phyloP scores from a whole-genome alignment of 2,329 filamentous ascomycete genomes.

The Hypoxylon sp. region DNA sequence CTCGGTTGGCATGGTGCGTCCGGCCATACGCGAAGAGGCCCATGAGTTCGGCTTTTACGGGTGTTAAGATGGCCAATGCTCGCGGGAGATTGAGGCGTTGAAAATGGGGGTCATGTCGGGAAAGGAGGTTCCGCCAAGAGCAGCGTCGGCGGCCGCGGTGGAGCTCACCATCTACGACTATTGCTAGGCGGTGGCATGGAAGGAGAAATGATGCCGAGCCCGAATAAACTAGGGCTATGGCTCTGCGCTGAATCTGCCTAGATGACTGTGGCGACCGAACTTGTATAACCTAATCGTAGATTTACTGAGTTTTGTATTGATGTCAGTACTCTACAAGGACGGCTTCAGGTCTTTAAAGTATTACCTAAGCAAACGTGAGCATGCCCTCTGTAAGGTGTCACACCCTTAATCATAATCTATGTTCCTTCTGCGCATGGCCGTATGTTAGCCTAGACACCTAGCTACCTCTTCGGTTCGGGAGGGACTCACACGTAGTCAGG shows the following conservation, averaged over 20 bases:
- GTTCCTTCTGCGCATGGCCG: not conserved
- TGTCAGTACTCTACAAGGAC: not conserved
- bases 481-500: slow-evolving; percentile 7
- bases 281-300: not conserved
- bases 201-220: not conserved
- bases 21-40: not conserved
- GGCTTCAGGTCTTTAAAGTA: not conserved
- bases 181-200: not conserved
- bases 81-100: slow-evolving; percentile 3
- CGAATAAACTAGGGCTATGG: not conserved
- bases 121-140: not conserved
- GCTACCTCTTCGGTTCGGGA: not conserved
- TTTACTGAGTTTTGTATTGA: not conserved
- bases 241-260: not conserved
- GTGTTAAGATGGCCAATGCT: not conserved
- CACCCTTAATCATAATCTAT: slow-evolving; percentile 5
- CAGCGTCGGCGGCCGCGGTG: not conserved
- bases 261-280: not conserved
- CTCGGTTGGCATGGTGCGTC: too few species aligned
- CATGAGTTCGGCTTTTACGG: slow-evolving; percentile 2
- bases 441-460: not conserved
- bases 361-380: not conserved
- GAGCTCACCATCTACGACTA: not conserved
- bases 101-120: not conserved
- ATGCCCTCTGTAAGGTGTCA: too few species aligned